phyloP scores from a whole-genome alignment of 768 basidiomycete species.

The Tulasnella sp. region DNA sequence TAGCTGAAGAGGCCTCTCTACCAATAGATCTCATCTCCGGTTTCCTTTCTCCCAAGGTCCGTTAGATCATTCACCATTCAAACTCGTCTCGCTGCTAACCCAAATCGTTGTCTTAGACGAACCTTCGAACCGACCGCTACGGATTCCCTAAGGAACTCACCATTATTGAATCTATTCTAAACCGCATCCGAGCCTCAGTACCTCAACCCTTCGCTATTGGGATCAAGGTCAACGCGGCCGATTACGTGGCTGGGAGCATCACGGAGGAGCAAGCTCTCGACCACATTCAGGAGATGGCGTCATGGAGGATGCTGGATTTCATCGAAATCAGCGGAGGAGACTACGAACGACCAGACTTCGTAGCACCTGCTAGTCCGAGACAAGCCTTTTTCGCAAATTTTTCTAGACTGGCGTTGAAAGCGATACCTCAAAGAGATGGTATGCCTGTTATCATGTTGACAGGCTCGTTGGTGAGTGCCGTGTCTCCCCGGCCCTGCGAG shows the following conservation, averaged over 20 bases:
- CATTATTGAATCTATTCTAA: constrained; percentile 56
- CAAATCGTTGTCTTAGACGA: too few relatives aligned
- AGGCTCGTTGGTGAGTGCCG: constrained; percentile 59
- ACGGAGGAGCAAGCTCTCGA: constrained; percentile 53
- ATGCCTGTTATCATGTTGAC: constrained; percentile 75
- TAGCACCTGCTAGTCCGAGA: constrained; percentile 48
- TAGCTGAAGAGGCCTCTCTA: constrained; percentile 44
- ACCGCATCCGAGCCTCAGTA: constrained; percentile 57
- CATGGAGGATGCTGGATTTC: constrained; percentile 60
- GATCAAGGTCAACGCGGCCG: constrained; percentile 79
- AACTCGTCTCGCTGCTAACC: too few relatives aligned
- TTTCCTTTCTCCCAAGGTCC: constrained; percentile 74
- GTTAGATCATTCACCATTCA: not conserved
- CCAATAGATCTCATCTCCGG: constrained; percentile 72
- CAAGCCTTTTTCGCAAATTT: constrained; percentile 77
- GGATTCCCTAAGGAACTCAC: constrained; percentile 44
- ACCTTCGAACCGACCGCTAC: constrained; percentile 62
- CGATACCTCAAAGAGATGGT: constrained; percentile 47
- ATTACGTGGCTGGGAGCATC: constrained; percentile 56
- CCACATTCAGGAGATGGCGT: constrained; percentile 63
- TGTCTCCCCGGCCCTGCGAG: not conserved
- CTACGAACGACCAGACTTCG: constrained; percentile 62
- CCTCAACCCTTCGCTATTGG: constrained; percentile 67
- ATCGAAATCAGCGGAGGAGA: constrained; percentile 90
- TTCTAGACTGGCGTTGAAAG: constrained; percentile 57